A percentile compares a stretch with the other conserved stretches of the same genome.
Evolutionary conservation across 805 yeast species (phyloP).

Genomic region (Candida dajiaensis): DNA sequence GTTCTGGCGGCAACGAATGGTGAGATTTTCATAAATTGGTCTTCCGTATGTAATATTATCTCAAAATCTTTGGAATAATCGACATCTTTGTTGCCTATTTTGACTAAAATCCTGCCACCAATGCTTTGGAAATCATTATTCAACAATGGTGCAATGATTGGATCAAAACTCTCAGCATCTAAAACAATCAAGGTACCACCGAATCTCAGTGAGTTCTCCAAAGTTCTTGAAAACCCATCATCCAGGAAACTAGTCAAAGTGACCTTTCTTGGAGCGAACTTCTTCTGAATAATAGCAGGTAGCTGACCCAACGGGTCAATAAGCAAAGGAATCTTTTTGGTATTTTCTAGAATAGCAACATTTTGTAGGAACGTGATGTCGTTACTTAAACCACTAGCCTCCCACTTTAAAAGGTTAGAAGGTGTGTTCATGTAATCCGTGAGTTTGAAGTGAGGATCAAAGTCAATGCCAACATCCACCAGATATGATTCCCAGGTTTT

Average conservation of each 20-base stretch:
- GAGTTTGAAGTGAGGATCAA: conserved; percentile 30
- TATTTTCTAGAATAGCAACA: conserved; percentile 41
- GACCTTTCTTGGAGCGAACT: conserved; percentile 31
- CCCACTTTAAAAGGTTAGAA: conserved; percentile 45
- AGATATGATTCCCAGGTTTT: conserved; percentile 34
- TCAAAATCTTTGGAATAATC: conserved; percentile 64
- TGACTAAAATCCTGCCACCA: conserved; percentile 66
- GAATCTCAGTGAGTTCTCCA: conserved; percentile 79
- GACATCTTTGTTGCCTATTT: conserved; percentile 54
- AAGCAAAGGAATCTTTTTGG: conserved; percentile 44
- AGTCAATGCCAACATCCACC: conserved; percentile 29
- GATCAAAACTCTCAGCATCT: conserved; percentile 80
- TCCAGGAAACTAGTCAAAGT: conserved; percentile 67
- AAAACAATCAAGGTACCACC: conserved; percentile 70
- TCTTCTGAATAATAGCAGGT: conserved; percentile 33
- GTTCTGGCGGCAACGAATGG: conserved; percentile 60
- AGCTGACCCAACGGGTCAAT: conserved; percentile 66
- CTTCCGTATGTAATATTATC: conserved; percentile 55
- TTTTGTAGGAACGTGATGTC: conserved; percentile 65
- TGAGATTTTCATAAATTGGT: conserved; percentile 40
- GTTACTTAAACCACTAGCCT: conserved; percentile 41
- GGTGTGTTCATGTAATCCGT: conserved; percentile 34
- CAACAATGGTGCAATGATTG: conserved; percentile 59
- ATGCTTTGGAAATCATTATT: conserved; percentile 51
- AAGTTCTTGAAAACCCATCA: conserved; percentile 53